Base-by-base conservation (phyloP, 2,329 filamentous ascomycete species). In the Stachybotrys echinatus region DNA sequence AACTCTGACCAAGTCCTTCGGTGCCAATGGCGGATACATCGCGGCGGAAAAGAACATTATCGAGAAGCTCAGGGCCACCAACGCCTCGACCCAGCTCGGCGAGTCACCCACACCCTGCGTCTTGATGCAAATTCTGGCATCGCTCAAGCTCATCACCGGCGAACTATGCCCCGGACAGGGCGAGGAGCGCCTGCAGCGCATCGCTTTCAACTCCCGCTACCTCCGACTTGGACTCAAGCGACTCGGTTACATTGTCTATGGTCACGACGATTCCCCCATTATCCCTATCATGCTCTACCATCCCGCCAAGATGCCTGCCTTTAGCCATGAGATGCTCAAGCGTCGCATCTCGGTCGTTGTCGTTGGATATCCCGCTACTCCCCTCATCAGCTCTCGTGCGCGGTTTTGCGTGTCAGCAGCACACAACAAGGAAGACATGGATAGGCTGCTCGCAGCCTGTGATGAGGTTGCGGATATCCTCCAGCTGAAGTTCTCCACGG, bases 201-300 rank as follows among this genome's bases (percentile, higher is more conserved):
- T 99, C 58, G 92, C 92, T 46, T 99, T 97, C 80, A 99, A 99
- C 79, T 96, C 92, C 20, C 86, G 94, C 44, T 99, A 99, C 67
- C 88, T 99, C n/a, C 89, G 94, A 52, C 84, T 99, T 23, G 94
- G 94, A 58, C 82, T 99, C 62, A 99, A 99, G 79, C 89, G 94
- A 59, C 85, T 99, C 48, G 94, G 94, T 46, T 92, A 91, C 73
- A 99, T 99, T 65, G 87, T 96, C 49, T 96, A 95, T 65, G 94
- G 94, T 54, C 92, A 97, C 67, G 94, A 99, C 65, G 94, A 99
- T 72, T 96, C 92, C 5, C 94, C 94, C 50, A 97, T 99, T 60
- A 91, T 99, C 59, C 94, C 94, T 48, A 71, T 99, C 58, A 81
- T 96, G 63, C 84, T 99, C 23, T 99, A 96, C 78, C 90, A 97